Evolutionary conservation across 2,329 filamentous ascomycete species (phyloP), one percentile per base, ranked within the genome.

Genomic region (Lasiodiplodia gonubiensis): DNA sequence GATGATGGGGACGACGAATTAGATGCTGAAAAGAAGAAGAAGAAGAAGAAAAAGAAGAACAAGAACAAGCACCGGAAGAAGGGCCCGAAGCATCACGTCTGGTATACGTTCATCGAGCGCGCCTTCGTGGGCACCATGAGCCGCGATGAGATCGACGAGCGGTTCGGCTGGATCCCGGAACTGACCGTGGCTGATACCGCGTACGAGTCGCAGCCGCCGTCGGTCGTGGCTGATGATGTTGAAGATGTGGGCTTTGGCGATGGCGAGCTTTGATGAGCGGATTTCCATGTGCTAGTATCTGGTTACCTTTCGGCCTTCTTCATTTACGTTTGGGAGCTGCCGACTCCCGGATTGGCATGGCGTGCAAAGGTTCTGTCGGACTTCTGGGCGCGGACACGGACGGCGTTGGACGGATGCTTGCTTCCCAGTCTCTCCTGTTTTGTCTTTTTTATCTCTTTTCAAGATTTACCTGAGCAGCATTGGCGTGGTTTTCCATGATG

Each of bases 41-140:
- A 80, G 55, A 77, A 80, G 59, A 82, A 83, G 68, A 80, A 85
- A 70, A 83, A 84, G 70, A 81, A 85, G 71, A 83, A 84, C 64
- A 86, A 86, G 74, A 82, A 85, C 67, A 85, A 86, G 72, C 75
- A 79, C 25, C 72, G 77, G 54, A 73, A 78, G 66, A 77, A 78
- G 60, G 77, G 74, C 63, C 73, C 75, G 30, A 76, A 75, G 25
- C 90, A 90, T 75, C 88, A 90, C 76, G 83, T 88, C 6, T 97
- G 93, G 93, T 84, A 89, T 69, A 88, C 90, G 60, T 97, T 97
- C 76, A 81, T 96, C 33, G 79, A 83, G 68, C 88, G 92, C 67
- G 93, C 93, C 0, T 97, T 95, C 80, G 91, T 97, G 25, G 87
- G 89, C 48, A 93, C 90, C 3, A 80, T 91, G 72, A 85, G 88